Base-by-base conservation (phyloP, 2,329 filamentous ascomycete genomes). In the Pyrenophora graminea region DNA sequence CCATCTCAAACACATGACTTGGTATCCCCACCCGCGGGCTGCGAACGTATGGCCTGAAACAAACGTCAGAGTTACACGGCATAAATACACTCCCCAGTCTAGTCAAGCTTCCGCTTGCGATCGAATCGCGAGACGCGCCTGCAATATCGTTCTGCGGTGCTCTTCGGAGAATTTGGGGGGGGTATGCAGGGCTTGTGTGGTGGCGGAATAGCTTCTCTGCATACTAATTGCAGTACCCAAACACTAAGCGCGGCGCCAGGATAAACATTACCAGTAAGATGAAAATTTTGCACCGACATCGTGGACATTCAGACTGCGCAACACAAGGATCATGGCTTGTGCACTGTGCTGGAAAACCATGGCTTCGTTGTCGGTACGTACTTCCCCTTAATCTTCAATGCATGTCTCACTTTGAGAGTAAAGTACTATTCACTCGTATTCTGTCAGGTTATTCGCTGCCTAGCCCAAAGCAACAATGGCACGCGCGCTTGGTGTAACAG, bases 31-130 rank as follows among this genome's bases (percentile, higher is more conserved):
- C 49, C 38, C 47, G 51, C 45, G 50, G 51, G 45, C 51, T 51
- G 39, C 39, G 54, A 58, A 61, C 55, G 37, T 59, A 34, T 54
- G 38, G 45, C 48, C 42, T 54, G 50, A 56, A 56, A 50, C 46
- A 37, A 15, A 51, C 34, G 19, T 36, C 27, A 44, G 51, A 33
- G 41, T 48, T 50, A 54, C 40, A 46, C 45, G 18, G 34, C 34
- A 39, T 32, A 7, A 36, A 48, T 44, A 23, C 39, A 34, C 13
- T 57, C 47, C 33, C 39, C 38, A 46, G 39, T 18, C 33, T 34
- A 42, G 39, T 23, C 31, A 33, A 34, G 30, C 31, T 36, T 37
- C 30, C 31, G 12, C 15, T 17, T 15, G 39, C 12, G 36, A 37
- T 32, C 36, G 34, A 45, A 54, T 47, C 31, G 43, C 43, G 42